Percentiles rank a stretch among this genome's conserved stretches.
Conservation (phyloP, 2,329 filamentous ascomycete species). For the Microdochium nivale region DNA sequence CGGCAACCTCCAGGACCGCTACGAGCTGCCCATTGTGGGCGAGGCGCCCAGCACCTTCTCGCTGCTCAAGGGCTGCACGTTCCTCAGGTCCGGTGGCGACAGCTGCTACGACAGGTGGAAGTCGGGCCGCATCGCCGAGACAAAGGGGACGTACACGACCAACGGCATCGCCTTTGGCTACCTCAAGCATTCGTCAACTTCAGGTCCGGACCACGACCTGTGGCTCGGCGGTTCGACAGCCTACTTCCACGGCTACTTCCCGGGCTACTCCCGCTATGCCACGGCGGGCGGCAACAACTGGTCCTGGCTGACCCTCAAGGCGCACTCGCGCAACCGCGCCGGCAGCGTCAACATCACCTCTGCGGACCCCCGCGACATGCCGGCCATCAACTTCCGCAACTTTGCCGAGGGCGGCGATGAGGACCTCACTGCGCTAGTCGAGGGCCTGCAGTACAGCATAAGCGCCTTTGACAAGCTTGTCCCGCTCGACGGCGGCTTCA, state of each 20-base stretch:
- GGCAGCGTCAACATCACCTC: slow-evolving; percentile 11
- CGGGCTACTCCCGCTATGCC: slow-evolving; percentile 5
- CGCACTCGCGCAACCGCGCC: slow-evolving; percentile 13
- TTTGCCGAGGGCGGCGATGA: slow-evolving; percentile 7
- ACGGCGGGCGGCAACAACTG: slow-evolving; percentile 4
- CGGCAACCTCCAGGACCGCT: slow-evolving; percentile 18
- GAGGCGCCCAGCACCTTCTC: slow-evolving; percentile 7
- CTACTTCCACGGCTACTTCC: slow-evolving; percentile 8
- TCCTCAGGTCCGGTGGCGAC: slow-evolving; percentile 5
- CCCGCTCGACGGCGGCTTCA: slow-evolving; percentile 11
- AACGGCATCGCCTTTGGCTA: slow-evolving; percentile 11
- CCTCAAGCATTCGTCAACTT: slow-evolving; percentile 6
- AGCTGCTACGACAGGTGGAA: slow-evolving; percentile 10
- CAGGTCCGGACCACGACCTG: slow-evolving; percentile 33
- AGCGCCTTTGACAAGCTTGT: slow-evolving; percentile 7
- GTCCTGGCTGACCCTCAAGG: slow-evolving; percentile 11
- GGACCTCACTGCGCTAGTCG: slow-evolving; percentile 9
- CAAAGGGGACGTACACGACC: slow-evolving; percentile 8
- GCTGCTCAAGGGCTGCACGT: slow-evolving; percentile 8
- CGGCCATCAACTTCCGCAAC: slow-evolving; percentile 8
- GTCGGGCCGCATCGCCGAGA: neutral
- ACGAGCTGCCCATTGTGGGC: slow-evolving; percentile 11
- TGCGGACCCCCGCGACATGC: slow-evolving; percentile 10
- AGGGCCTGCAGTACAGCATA: slow-evolving; percentile 8
- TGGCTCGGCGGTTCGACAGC: slow-evolving; percentile 15